Base-by-base conservation (phyloP, 2,329 filamentous ascomycete species). In the Cercospora sp. region DNA sequence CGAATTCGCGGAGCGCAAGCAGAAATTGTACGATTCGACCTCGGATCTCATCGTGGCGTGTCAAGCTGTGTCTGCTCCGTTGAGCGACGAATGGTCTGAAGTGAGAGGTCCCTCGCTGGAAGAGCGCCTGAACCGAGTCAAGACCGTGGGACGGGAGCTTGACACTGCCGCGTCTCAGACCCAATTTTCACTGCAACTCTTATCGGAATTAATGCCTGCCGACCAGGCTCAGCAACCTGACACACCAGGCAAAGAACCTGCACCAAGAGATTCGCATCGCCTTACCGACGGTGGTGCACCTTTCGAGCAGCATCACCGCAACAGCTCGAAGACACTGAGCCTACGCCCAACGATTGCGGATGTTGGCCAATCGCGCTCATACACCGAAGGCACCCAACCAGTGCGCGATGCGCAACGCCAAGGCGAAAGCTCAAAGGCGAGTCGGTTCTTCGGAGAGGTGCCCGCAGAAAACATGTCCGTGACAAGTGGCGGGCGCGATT, bases 71-170 rank as follows among this genome's bases (percentile, higher is more conserved):
- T 92, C 93, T 5, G 92, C 92, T 8, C 95, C 95, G 5, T 81
- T 99, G 53, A 92, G 91, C 8, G 95, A 99, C 77, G 95, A 99
- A 81, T 99, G 95, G 95, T 89, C 94, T 3, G 93, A 97, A 78
- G 85, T 94, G n/a, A 89, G 93, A 53, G 93, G 93, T 1, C 93
- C 97, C 77, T 91, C 94, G 7, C 84, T 99, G 32, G 94, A 97
- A 76, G 92, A 92, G 72, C 89, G 95, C 24, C 81, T 98, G 28
- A 91, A 91, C 71, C 90, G 91, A 70, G 93, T 97, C 67, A 88
- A 91, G 63, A 85, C 88, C 67, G 91, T 92, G 69, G 89, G 90
- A 9, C 88, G 91, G 73, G 91, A 94, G 58, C 84, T 99, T 18
- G 93, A 98, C 78, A 91, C 90, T 21, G 94, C 92, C 74, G 91